phyloP scores from a whole-genome alignment of 805 yeast genomes.

The Lipomyces lipofer region DNA sequence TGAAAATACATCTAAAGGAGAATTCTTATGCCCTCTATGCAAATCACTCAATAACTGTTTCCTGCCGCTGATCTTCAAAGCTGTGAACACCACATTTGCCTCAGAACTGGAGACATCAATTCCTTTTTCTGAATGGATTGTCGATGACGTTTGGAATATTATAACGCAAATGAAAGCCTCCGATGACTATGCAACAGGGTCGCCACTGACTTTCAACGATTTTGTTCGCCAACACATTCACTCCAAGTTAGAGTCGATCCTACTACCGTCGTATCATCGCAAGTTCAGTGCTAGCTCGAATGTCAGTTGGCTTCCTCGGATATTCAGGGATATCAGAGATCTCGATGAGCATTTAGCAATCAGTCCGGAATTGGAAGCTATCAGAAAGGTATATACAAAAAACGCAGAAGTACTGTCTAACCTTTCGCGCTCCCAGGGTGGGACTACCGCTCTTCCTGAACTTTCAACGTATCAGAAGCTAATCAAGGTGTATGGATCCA shows the following conservation, averaged over 20 bases:
- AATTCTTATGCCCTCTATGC: constrained; percentile 88
- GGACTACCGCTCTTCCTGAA: neutral
- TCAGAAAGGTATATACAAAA: neutral
- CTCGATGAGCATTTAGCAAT: constrained; percentile 3
- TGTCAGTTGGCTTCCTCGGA: constrained; percentile 3
- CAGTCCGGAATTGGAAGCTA: neutral
- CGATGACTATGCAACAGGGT: neutral
- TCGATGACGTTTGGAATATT: constrained; percentile 23
- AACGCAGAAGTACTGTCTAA: constrained; percentile 5
- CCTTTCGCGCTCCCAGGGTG: constrained; percentile 13
- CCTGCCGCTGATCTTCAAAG: constrained; percentile 68
- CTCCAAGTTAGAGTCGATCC: neutral
- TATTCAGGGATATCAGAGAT: constrained; percentile 1
- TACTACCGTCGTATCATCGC: constrained; percentile 5
- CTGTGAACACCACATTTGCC: constrained; percentile 42
- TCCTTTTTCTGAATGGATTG: constrained; percentile 26
- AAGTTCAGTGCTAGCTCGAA: constrained; percentile 2
- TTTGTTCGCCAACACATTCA: constrained; percentile 3
- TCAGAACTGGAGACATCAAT: neutral
- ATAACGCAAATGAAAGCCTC: constrained; percentile 11
- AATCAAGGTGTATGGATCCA: constrained; percentile 12
- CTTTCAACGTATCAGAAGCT: constrained; percentile 3
- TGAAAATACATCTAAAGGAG: constrained; percentile 66
- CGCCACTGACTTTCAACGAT: neutral
- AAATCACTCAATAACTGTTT: constrained; percentile 82